These are phyloP conservation scores for Daldinia decipiens DNA, from an alignment of 495 filamentous ascomycete genomes.

Conservation along the genomic window DNA sequence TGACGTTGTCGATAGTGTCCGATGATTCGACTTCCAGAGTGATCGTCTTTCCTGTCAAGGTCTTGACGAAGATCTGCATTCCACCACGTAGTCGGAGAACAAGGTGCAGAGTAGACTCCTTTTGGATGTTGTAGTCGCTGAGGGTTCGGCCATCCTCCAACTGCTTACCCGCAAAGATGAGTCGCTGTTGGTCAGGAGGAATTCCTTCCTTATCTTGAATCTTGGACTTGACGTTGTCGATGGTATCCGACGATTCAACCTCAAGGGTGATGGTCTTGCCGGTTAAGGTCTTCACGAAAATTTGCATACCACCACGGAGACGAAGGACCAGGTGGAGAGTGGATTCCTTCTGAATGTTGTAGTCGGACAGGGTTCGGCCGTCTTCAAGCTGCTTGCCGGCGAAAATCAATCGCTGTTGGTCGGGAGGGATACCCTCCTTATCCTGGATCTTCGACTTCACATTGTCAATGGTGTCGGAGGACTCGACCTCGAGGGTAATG, in stretches of 20 bases:
- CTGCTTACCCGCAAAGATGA: constrained; percentile 96
- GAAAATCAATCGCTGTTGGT: constrained; percentile 95
- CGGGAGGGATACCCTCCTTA: constrained; percentile 94
- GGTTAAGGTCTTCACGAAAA: constrained; percentile 82
- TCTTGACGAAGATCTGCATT: constrained; percentile 97
- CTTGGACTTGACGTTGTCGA: constrained; percentile 94
- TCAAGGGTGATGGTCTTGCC: constrained; percentile 95
- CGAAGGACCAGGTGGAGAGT: constrained; percentile 96
- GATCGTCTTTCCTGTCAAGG: constrained; percentile 91
- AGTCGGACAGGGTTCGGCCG: constrained; percentile 84
- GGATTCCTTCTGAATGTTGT: constrained; percentile 99
- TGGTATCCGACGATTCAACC: constrained; percentile 89
- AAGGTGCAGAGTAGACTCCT: constrained; percentile 96
- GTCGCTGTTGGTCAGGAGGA: constrained; percentile 96
- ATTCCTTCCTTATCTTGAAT: constrained; percentile 99
- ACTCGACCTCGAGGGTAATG: constrained; percentile 98
- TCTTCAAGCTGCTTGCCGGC: constrained; percentile 96
- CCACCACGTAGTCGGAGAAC: constrained; percentile 97
- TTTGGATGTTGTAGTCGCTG: constrained; percentile 98
- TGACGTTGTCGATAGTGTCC: constrained; percentile 94
- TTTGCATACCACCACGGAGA: constrained; percentile 99
- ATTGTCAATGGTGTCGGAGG: constrained; percentile 95
- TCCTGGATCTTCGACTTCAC: constrained; percentile 86
- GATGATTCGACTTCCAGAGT: constrained; percentile 89
- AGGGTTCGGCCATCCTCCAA: constrained; percentile 86